These are phyloP conservation scores for Jacaranda mimosifolia DNA, from an alignment of 257 asterid genomes.

Conservation along the genomic window DNA sequence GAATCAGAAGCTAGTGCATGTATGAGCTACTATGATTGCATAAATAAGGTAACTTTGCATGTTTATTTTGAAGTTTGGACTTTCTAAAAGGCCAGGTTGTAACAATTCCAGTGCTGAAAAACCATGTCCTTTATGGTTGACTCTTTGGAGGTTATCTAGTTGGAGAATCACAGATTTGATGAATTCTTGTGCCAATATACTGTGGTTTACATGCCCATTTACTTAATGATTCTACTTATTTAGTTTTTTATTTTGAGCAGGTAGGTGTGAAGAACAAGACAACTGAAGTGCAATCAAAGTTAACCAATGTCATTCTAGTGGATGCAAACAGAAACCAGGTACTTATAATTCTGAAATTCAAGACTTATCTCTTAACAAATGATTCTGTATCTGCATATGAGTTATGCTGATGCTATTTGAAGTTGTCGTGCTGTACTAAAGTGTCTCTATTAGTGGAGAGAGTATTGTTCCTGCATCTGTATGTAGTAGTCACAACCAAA, in stretches of 20 bases:
- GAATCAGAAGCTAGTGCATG: too few relatives aligned
- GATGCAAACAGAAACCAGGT: constrained; percentile 78
- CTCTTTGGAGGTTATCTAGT: too few relatives aligned
- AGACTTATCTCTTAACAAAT: not conserved
- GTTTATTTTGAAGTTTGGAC: too few relatives aligned
- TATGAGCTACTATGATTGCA: too few relatives aligned
- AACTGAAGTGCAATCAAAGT: constrained; percentile 72
- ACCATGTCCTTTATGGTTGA: too few relatives aligned
- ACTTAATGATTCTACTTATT: not conserved
- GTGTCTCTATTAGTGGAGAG: not conserved
- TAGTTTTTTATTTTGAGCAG: constrained; percentile 41
- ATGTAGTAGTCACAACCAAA: not conserved
- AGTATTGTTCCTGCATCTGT: not conserved
- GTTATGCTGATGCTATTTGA: not conserved
- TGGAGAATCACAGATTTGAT: too few relatives aligned
- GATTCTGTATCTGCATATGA: not conserved
- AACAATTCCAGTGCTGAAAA: too few relatives aligned
- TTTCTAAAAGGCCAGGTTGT: too few relatives aligned
- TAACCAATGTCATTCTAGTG: constrained; percentile 59
- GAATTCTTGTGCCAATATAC: too few relatives aligned
- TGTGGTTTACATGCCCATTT: not conserved
- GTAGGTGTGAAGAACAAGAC: constrained; percentile 76
- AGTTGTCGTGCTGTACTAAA: not conserved
- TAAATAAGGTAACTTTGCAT: too few relatives aligned
- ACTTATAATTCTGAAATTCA: constrained; percentile 12